Evolutionary conservation across 306 rosid species (phyloP), one percentile per base, ranked within the genome.

Genomic region (Canavalia gladiata): DNA sequence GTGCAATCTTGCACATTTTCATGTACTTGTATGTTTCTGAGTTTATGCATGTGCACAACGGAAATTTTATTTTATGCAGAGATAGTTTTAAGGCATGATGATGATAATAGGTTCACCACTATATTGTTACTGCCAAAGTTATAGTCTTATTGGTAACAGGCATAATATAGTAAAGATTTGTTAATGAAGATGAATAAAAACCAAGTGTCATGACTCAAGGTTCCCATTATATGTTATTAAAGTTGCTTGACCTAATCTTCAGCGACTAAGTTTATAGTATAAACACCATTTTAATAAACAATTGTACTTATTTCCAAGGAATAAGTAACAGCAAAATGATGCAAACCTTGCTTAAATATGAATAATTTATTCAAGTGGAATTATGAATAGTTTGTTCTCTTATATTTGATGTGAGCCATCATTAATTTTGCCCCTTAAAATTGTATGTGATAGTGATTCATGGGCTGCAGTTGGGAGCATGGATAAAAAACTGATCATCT

Each of bases 401-500:
- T 65, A 33, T 34, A 74, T 18, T 75, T 37, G 46, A 60, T 67
- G 25, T 3, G 51, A 59, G 55, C 45, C 46, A 43, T 60, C 47
- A 59, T 18, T 68, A 39, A 69, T 25, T 65, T 73, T 51, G 41
- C 84, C 46, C 63, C 77, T 77, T 52, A 8, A 75, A 84, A 81
- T 79, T 70, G 63, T 84, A 69, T 72, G 43, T 4, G 1, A 67
- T 74, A 93, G 98, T 84, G 84, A 56, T 75, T 79, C 87, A 7
- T 93, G 97, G 99, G 97, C 89, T 11, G 97, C 94, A 57, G 84
- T 91, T 68, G 99, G 99, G 52, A 59, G 98, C 77, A 79, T 95
- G 98, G 99, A 95, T 84, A 55, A 74, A 6, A 91, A 87, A 82
- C 88, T 95, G 57, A 46, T 85, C 41, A 87, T 95, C 63, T 93